Evolutionary conservation across 2,329 filamentous ascomycete genomes (phyloP).

Genomic region (Juglanconis juglandina): DNA sequence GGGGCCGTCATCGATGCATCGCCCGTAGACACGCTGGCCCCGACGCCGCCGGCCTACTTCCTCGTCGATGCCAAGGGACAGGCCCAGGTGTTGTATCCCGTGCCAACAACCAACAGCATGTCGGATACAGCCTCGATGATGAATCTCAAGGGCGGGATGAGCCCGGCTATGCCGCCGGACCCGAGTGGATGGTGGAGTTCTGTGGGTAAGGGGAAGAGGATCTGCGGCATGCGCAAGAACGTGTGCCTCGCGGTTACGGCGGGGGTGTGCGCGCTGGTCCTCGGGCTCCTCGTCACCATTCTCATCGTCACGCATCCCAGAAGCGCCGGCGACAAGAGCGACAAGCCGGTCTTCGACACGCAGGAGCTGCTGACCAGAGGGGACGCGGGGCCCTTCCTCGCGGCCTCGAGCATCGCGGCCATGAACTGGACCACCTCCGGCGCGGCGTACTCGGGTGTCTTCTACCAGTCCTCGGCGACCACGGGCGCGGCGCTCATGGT

Average conservation of each 20-base stretch:
- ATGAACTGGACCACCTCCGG: constrained; percentile 11
- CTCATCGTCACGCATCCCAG: constrained; percentile 2
- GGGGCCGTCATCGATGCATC: not conserved
- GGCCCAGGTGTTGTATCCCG: constrained; percentile 10
- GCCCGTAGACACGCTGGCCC: constrained; percentile 2
- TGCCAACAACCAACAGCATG: not conserved
- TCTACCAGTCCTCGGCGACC: constrained; percentile 10
- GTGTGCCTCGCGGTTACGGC: constrained; percentile 5
- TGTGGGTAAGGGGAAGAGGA: not conserved
- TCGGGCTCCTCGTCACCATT: constrained; percentile 9
- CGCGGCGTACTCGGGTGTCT: constrained; percentile 9
- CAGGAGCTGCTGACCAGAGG: not conserved
- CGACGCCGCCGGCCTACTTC: constrained; percentile 10
- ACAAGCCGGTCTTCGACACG: not conserved
- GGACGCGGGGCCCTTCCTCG: constrained; percentile 4
- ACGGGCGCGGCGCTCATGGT: constrained; percentile 6
- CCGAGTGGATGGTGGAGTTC: constrained; percentile 1
- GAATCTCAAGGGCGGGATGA: not conserved
- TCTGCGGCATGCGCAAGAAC: constrained; percentile 11
- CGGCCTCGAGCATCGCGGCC: constrained; percentile 9
- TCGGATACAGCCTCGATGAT: not conserved
- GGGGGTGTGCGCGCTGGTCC: constrained; percentile 1
- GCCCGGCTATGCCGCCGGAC: not conserved
- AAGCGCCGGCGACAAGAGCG: not conserved
- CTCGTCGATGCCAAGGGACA: constrained; percentile 15